Evolutionary conservation across 1,139 yeast genomes (phyloP), one percentile per base, ranked within the genome.

Genomic region (Magnusiomyces starmeri): DNA sequence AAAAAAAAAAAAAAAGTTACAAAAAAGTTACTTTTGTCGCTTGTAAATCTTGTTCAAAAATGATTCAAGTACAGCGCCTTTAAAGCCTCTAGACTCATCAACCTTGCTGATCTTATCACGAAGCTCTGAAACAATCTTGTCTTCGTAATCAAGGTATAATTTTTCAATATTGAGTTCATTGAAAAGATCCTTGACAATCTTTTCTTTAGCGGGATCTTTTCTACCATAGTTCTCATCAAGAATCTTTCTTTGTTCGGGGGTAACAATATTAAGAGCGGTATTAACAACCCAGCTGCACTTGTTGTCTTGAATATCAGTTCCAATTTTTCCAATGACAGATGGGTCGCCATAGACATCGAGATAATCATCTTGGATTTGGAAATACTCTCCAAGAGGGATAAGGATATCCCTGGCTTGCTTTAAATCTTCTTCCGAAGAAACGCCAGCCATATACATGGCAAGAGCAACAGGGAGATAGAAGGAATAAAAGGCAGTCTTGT

Each of bases 261-360:
- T 76, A 50, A 81, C 94, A 61, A 82, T 75, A 68, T 84, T 78
- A 62, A 94, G 78, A 8, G 98, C 98, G 64, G 88, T 87, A 76
- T 92, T 92, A 64, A 94, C 79, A 56, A 94, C 83, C 99, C 99
- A 94, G 47, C 97, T 86, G 71, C 98, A 94, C 73, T 94, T 94
- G 79, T 94, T 94, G 71, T 94, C 99, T 74, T 87, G 87, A 66
- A 94, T 94, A 70, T 94, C 99, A 55, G 98, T 94, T 60, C 99
- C 99, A 61, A 94, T 88, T 77, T 94, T 94, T 58, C 99, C 99
- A 66, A 92, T 92, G 65, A 90, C 90, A 67, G 86, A 95, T 47
- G 98, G 97, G 61, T 94, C 89, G 58, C 98, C 99, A 67, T 87
- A 94, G 71, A 97, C 88, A 71, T 94, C 99, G 63, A 94, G 80